phyloP scores from a whole-genome alignment of 1,284 basidiomycete genomes.

The Rhodotorula sp. region DNA sequence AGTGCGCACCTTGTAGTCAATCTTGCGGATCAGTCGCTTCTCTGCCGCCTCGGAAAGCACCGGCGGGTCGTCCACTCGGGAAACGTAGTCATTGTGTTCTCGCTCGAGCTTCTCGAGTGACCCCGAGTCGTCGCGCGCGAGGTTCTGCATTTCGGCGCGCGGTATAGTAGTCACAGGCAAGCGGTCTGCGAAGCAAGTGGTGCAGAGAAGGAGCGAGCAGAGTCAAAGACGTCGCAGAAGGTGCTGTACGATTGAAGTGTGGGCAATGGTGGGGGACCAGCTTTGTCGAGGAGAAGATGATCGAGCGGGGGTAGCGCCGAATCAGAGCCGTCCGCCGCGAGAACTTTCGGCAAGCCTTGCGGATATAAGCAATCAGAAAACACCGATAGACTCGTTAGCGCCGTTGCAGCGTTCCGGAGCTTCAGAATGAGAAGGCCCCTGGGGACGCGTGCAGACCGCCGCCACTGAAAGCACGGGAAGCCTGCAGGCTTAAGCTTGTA shows the following conservation, averaged over 20 bases:
- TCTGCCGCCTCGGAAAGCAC: constrained; percentile 15
- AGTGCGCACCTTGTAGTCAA: constrained; percentile 34
- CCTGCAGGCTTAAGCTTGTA: too few relatives aligned
- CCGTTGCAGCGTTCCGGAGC: too few relatives aligned
- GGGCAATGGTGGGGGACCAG: not conserved
- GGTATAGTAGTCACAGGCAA: not conserved
- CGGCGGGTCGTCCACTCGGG: not conserved
- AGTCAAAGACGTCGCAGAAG: too few relatives aligned
- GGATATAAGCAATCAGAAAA: not conserved
- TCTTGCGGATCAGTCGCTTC: constrained; percentile 31
- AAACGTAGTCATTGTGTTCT: not conserved
- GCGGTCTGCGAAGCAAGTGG: too few relatives aligned
- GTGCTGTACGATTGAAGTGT: not conserved
- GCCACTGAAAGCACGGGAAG: too few relatives aligned
- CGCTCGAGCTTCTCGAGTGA: constrained; percentile 22
- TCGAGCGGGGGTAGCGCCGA: not conserved
- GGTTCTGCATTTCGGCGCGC: not conserved
- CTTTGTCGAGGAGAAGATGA: not conserved
- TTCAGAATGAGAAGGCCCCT: too few relatives aligned
- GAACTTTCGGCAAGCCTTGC: not conserved
- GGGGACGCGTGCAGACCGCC: too few relatives aligned
- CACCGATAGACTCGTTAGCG: not conserved
- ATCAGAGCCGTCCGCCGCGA: not conserved
- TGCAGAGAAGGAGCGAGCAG: too few relatives aligned
- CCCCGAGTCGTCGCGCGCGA: not conserved